phyloP scores from a whole-genome alignment of 805 yeast genomes.

The Citeromyces matritensis region DNA sequence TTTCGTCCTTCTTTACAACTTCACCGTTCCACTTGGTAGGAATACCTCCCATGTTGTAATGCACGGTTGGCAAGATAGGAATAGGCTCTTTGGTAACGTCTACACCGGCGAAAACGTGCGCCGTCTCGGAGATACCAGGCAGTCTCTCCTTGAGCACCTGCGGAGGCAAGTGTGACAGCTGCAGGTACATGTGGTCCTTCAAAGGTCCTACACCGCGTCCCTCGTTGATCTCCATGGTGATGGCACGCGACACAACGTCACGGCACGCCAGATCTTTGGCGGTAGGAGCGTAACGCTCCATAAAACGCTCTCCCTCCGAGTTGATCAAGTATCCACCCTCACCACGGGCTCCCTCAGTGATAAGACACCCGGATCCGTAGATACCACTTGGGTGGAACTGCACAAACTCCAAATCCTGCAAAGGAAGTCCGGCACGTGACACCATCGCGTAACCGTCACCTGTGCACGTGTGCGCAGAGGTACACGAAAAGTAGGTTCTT shows the following conservation, averaged over 20 bases:
- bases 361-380: constrained; percentile 96
- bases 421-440: constrained; percentile 93
- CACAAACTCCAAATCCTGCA: constrained; percentile 93
- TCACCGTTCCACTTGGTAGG: constrained; percentile 98
- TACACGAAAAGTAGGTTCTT: constrained; percentile 95
- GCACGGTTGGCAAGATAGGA: constrained; percentile 96
- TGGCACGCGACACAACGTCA: constrained; percentile 96
- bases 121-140: constrained; percentile 99
- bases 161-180: constrained; percentile 88
- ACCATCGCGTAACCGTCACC: constrained; percentile 99
- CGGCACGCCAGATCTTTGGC: constrained; percentile 98
- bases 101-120: constrained; percentile 96
- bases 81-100: constrained; percentile 99
- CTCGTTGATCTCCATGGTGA: constrained; percentile 95
- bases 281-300: constrained; percentile 98
- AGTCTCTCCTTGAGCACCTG: constrained; percentile 85
- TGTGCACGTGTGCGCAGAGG: constrained; percentile 98
- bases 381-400: constrained; percentile 99
- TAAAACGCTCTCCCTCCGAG: constrained; percentile 97
- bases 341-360: constrained; percentile 99
- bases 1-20: constrained; percentile 66
- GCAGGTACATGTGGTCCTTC: constrained; percentile 91
- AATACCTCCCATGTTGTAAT: constrained; percentile 99
- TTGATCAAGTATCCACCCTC: constrained; percentile 97
- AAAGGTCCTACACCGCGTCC: constrained; percentile 98